phyloP scores from a whole-genome alignment of 805 yeast genomes.

The Komagataella phaffii region DNA sequence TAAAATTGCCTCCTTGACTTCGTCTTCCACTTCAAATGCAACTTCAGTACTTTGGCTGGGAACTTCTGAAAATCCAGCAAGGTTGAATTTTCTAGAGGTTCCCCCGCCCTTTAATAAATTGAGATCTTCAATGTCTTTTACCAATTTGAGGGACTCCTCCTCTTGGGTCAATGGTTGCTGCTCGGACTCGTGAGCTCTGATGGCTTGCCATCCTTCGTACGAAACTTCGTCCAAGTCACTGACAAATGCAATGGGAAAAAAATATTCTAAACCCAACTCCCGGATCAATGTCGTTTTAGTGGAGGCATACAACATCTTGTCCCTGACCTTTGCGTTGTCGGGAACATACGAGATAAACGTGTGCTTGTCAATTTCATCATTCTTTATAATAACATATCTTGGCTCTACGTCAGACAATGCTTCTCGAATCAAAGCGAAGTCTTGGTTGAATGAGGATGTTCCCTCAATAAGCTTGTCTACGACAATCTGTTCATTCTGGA shows the following conservation, averaged over 20 bases:
- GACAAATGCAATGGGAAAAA: slow-evolving; percentile 36
- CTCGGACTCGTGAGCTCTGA: slow-evolving; percentile 20
- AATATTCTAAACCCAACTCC: slow-evolving; percentile 50
- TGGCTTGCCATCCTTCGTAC: slow-evolving; percentile 29
- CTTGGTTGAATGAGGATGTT: slow-evolving; percentile 16
- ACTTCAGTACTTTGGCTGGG: slow-evolving; percentile 2
- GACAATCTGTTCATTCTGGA: slow-evolving; percentile 16
- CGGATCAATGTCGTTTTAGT: slow-evolving; percentile 66
- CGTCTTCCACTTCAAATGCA: slow-evolving; percentile 4
- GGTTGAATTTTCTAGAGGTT: slow-evolving; percentile 10
- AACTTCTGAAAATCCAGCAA: slow-evolving; percentile 4
- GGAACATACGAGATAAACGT: slow-evolving; percentile 79
- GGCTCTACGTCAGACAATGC: slow-evolving; percentile 25
- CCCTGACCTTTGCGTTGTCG: slow-evolving; percentile 66
- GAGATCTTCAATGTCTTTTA: slow-evolving; percentile 28
- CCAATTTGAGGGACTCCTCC: slow-evolving; percentile 36
- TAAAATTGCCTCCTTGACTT: slow-evolving; percentile 1
- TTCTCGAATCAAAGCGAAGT: slow-evolving; percentile 20
- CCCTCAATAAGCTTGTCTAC: slow-evolving; percentile 20
- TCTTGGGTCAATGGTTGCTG: slow-evolving; percentile 41
- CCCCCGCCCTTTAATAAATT: slow-evolving; percentile 8
- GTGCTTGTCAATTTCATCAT: slow-evolving; percentile 14
- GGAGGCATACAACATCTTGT: slow-evolving; percentile 91
- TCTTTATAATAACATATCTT: slow-evolving; percentile 33
- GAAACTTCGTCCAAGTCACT: slow-evolving; percentile 45